Evolutionary conservation across 2,329 filamentous ascomycete genomes (phyloP).

Genomic region (Scedosporium aurantiacum): DNA sequence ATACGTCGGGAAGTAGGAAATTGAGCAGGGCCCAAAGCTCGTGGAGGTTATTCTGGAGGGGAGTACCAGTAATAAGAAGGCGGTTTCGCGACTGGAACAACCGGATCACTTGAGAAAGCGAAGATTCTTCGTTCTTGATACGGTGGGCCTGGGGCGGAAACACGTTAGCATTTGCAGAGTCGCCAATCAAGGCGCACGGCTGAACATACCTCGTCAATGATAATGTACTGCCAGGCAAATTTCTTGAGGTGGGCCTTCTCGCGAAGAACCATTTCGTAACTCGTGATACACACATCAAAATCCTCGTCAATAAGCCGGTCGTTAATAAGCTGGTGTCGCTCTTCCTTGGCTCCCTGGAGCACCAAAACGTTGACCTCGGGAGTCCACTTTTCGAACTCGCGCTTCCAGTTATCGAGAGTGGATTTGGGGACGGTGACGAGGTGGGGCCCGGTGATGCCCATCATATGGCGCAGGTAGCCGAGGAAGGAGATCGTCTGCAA

Average conservation of each 20-base stretch:
- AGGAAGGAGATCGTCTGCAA: slow-evolving; percentile 95
- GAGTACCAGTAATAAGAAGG: slow-evolving; percentile 90
- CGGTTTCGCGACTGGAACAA: slow-evolving; percentile 93
- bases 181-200: background rate
- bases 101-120: slow-evolving; percentile 89
- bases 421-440: slow-evolving; percentile 90
- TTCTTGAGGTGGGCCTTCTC: slow-evolving; percentile 94
- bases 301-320: slow-evolving; percentile 87
- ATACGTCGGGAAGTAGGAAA: slow-evolving; percentile 95
- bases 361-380: slow-evolving; percentile 92
- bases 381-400: slow-evolving; percentile 89
- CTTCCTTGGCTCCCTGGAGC: slow-evolving; percentile 89
- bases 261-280: slow-evolving; percentile 96
- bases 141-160: slow-evolving; percentile 53
- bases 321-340: slow-evolving; percentile 77
- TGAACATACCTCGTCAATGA: slow-evolving; percentile 65
- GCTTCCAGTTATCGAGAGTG: slow-evolving; percentile 95
- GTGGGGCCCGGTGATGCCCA: slow-evolving; percentile 83
- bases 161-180: slow-evolving; percentile 6
- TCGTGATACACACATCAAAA: slow-evolving; percentile 96
- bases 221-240: slow-evolving; percentile 99
- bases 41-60: slow-evolving; percentile 94
- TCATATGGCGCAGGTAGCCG: slow-evolving; percentile 84
- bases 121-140: slow-evolving; percentile 99
- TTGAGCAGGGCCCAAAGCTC: slow-evolving; percentile 97